Evolutionary conservation across 2,329 filamentous ascomycete species (phyloP).

Genomic region (Alternaria sp.): DNA sequence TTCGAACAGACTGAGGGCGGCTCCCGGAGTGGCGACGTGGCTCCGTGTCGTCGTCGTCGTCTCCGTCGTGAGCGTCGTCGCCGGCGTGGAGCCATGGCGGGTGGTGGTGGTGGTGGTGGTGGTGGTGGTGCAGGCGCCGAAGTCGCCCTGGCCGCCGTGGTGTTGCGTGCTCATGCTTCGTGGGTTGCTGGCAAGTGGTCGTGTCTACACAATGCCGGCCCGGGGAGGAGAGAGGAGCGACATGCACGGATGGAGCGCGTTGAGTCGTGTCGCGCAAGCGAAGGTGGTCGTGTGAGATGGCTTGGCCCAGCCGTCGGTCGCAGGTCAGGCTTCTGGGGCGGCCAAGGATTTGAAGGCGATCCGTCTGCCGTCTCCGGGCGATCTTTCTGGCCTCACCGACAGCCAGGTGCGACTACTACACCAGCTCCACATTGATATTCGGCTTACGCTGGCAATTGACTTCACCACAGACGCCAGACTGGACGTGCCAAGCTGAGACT

Average conservation of each 20-base stretch:
- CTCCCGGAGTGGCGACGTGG: constrained; percentile 11
- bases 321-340: constrained; percentile 15
- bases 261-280: constrained; percentile 32
- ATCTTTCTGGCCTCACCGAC: constrained; percentile 12
- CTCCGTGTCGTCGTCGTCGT: constrained; percentile 5
- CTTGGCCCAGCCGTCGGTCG: constrained; percentile 16
- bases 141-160: constrained; percentile 25
- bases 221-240: constrained; percentile 34
- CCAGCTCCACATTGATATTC: background rate
- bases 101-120: constrained; percentile 15
- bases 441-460: background rate
- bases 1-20: constrained; percentile 58
- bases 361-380: constrained; percentile 18
- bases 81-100: constrained; percentile 8
- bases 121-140: constrained; percentile 27
- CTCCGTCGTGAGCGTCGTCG: constrained; percentile 2
- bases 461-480: constrained; percentile 5
- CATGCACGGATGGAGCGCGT: constrained; percentile 43
- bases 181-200: constrained; percentile 24
- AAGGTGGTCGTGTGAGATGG: constrained; percentile 37
- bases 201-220: constrained; percentile 34
- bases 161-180: constrained; percentile 42
- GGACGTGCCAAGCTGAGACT: constrained; percentile 14
- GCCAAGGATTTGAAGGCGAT: constrained; percentile 23
- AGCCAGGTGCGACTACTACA: background rate